Percentiles rank a stretch among this genome's conserved stretches.
Conservation (phyloP, 805 yeast species). For the Komagataella populi region DNA sequence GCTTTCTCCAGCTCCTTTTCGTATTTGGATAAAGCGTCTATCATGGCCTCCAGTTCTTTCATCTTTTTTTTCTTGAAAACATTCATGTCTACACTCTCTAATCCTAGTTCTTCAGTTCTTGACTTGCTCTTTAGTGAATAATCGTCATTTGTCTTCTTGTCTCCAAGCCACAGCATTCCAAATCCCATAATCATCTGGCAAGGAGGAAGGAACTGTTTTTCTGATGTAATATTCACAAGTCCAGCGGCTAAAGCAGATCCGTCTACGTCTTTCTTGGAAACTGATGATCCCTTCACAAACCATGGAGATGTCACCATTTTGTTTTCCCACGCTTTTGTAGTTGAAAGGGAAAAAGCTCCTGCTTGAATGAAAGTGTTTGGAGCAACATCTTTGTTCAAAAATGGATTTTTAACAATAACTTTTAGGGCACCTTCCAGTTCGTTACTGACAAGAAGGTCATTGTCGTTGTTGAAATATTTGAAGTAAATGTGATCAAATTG, state of each 20-base stretch:
- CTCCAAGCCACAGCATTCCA: slow-evolving; percentile 66
- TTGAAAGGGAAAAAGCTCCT: slow-evolving; percentile 68
- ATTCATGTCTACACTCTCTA: slow-evolving; percentile 14
- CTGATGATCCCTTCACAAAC: slow-evolving; percentile 60
- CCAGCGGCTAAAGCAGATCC: slow-evolving; percentile 50
- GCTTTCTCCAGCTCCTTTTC: not conserved
- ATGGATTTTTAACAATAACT: slow-evolving; percentile 74
- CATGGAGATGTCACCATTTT: slow-evolving; percentile 75
- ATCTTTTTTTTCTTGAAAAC: slow-evolving; percentile 12
- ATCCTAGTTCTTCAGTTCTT: slow-evolving; percentile 16
- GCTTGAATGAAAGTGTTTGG: slow-evolving; percentile 87
- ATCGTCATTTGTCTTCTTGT: slow-evolving; percentile 29
- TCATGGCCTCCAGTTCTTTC: slow-evolving; percentile 16
- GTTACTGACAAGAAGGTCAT: slow-evolving; percentile 60
- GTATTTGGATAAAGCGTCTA: slow-evolving; percentile 5
- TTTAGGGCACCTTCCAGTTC: slow-evolving; percentile 65
- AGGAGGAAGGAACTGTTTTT: slow-evolving; percentile 54
- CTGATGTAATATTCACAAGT: slow-evolving; percentile 36
- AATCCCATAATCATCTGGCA: slow-evolving; percentile 85
- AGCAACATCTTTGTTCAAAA: slow-evolving; percentile 55
- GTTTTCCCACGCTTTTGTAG: slow-evolving; percentile 83
- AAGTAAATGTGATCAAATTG: slow-evolving; percentile 76
- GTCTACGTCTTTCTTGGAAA: slow-evolving; percentile 55
- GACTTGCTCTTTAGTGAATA: slow-evolving; percentile 14
- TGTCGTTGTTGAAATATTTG: slow-evolving; percentile 53